Base-by-base conservation (phyloP, 768 basidiomycete genomes). In the Termitomyces sp. region DNA sequence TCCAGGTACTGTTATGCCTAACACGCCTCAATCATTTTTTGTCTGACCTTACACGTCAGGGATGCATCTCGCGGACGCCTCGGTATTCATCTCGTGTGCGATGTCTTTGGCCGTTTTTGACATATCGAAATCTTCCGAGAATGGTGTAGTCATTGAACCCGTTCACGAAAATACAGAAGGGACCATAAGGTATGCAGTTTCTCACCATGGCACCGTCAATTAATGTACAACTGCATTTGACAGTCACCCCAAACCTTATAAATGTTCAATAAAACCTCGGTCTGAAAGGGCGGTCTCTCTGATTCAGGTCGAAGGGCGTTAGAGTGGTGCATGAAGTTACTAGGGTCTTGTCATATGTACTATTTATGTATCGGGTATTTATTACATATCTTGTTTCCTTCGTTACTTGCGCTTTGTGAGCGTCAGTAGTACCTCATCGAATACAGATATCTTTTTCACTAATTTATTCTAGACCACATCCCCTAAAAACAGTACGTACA, bases 171-270 rank as follows among this genome's bases (percentile, higher is more conserved):
- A 79, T 36, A 84, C 83, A 12, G 78, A 79, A 12, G 85, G 85
- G 20, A 84, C 85, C 0, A 87, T 87, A 62, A 87, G 85, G 85
- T 80, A 62, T 61, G 66, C 16, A 28, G 32, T 7, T 28, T 43
- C 45, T 32, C 13, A 5, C 10, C 36, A 36, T 44, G 50, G 9
- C 40, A n/a, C 18, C 14, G 30, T 50, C 49, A 48, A 49, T 42
- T 44, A 16, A 59, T 54, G 43, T 57, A 55, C 49, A 13, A 52
- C 28, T 63, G 14, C 52, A 24, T 45, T 42, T 53, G n/a, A 47
- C 58, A 78, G 85, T 65, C 85, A 85, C 61, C 85, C 84, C 4
- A 80, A 79, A 61, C 80, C 85, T 18, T 87, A 83, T 72, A 77
- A 79, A 62, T 86, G 85, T 62, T 68, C 74, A 20, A 77, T 87